Evolutionary conservation across 2,329 filamentous ascomycete genomes (phyloP).

Genomic region (Macrophomina pseudophaseolina): DNA sequence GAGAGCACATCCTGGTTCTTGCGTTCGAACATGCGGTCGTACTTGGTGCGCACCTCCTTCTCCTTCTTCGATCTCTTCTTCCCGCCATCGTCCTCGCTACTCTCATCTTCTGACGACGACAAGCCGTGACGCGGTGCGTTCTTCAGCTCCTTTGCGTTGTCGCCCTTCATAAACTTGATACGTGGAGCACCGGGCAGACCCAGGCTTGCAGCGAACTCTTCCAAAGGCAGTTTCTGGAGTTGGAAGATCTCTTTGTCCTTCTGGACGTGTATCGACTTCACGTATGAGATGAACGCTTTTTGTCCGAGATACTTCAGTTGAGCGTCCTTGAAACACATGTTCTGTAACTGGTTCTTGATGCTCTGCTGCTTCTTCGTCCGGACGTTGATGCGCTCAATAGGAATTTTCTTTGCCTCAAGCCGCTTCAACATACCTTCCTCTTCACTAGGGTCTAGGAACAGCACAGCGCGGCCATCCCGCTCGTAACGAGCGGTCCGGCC

Average conservation of each 20-base stretch:
- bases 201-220: conserved; percentile 82
- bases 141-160: conserved; percentile 84
- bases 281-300: conserved; percentile 93
- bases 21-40: conserved; percentile 97
- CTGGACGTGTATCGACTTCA: conserved; percentile 82
- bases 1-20: conserved; percentile 95
- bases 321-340: conserved; percentile 93
- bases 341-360: conserved; percentile 84
- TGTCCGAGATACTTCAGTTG: conserved; percentile 94
- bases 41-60: conserved; percentile 85
- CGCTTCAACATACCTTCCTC: conserved; percentile 88
- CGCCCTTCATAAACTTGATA: conserved; percentile 91
- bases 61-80: conserved; percentile 61
- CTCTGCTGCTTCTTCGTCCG: conserved; percentile 87
- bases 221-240: conserved; percentile 79
- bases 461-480: conserved; percentile 80
- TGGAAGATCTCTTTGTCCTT: conserved; percentile 93
- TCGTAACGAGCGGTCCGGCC: conserved; percentile 94
- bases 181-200: conserved; percentile 89
- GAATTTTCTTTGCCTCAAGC: conserved; percentile 87
- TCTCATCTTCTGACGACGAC: conserved; percentile 61
- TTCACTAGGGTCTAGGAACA: conserved; percentile 92
- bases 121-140: conserved; percentile 76
- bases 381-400: conserved; percentile 84
- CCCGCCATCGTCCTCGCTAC: conserved; percentile 53